Base-by-base conservation (phyloP, 1,284 basidiomycete species). In the Trametes versicolor region DNA sequence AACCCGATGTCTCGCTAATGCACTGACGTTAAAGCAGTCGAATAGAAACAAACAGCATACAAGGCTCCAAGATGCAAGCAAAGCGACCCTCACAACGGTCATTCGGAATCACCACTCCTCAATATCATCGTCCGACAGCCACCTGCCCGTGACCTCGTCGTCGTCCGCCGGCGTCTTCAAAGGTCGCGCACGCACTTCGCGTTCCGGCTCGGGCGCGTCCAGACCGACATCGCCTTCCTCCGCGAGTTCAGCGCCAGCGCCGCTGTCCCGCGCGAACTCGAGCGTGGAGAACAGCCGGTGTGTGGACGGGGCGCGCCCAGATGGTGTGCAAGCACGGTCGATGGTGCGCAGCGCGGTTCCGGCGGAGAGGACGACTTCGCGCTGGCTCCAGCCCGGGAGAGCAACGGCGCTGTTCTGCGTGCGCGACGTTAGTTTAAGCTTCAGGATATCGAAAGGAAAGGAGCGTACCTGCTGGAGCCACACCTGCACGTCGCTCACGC, bases 41-140 rank as follows among this genome's bases (percentile, higher is more conserved):
- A 32, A 8, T 8, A 32, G 29, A 32, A 32, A 32, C 29, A 32
- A 32, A 32, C 29, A 32, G 29, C 29, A 32, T 32, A 32, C 29
- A 32, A 8, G 29, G 8, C 29, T 32, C 29, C 29, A 32, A 32
- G 29, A 39, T 17, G 2, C 37, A 39, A 39, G 37, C 37, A 39
- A 39, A 39, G 37, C 37, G 13, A 39, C 37, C 12, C 37, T 12
- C 37, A 39, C 10, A 39, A 17, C 41, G 19, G 4, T 7, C 41
- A 15, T n/a, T 17, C 37, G 15, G 19, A 4, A 17, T 39, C 43
- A 45, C 67, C 76, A 77, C 23, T 90, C 87, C 68, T 90, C 87
- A 61, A 92, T 92, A 71, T 91, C 90, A 73, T 93, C 91, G 19
- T 79, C 82, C 60, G 89, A 87, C 70, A 91, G 73, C 87, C 87